Percentiles rank a stretch among this genome's conserved stretches.
These are phyloP conservation scores for Clonostachys sp. DNA, from an alignment of 2,329 filamentous ascomycete species.

Conservation along the genomic window DNA sequence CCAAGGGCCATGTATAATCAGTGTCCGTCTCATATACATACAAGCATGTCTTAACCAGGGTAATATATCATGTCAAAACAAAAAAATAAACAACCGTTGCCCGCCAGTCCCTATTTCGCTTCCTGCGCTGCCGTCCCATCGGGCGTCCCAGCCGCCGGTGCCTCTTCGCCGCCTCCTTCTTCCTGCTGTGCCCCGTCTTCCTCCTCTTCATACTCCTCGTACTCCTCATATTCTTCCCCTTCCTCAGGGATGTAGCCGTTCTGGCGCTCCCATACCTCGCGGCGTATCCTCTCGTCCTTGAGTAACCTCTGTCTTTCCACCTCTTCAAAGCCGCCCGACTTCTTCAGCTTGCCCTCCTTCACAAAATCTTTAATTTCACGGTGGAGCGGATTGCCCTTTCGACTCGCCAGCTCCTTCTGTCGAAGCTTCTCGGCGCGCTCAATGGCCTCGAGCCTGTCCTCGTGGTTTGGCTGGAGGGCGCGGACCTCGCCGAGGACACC, in stretches of 20 bases:
- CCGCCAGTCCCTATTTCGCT: too few species aligned
- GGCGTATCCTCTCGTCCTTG: slow-evolving; percentile 82
- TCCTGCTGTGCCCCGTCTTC: slow-evolving; percentile 4
- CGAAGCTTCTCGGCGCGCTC: slow-evolving; percentile 92
- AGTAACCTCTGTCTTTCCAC: slow-evolving; percentile 77
- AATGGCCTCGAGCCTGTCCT: slow-evolving; percentile 88
- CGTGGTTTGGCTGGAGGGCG: slow-evolving; percentile 90
- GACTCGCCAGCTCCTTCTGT: slow-evolving; percentile 79
- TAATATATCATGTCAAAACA: too few species aligned
- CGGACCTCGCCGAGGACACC: slow-evolving; percentile 89
- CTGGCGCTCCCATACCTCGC: slow-evolving; percentile 69
- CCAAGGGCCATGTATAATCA: too few species aligned
- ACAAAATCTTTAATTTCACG: slow-evolving; percentile 85
- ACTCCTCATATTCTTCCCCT: slow-evolving; percentile 27
- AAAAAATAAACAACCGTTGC: too few species aligned
- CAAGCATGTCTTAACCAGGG: too few species aligned
- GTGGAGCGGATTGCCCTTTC: slow-evolving; percentile 72
- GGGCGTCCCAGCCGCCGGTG: background rate
- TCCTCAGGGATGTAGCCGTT: slow-evolving; percentile 50
- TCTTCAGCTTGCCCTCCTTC: slow-evolving; percentile 86
- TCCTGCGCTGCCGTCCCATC: background rate
- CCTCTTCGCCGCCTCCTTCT: background rate
- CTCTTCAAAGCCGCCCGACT: slow-evolving; percentile 92
- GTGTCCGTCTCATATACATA: too few species aligned
- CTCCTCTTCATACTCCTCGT: slow-evolving; percentile 12